Conservation (phyloP, 202 grass and related monocot species). For the Panicum hallii region DNA sequence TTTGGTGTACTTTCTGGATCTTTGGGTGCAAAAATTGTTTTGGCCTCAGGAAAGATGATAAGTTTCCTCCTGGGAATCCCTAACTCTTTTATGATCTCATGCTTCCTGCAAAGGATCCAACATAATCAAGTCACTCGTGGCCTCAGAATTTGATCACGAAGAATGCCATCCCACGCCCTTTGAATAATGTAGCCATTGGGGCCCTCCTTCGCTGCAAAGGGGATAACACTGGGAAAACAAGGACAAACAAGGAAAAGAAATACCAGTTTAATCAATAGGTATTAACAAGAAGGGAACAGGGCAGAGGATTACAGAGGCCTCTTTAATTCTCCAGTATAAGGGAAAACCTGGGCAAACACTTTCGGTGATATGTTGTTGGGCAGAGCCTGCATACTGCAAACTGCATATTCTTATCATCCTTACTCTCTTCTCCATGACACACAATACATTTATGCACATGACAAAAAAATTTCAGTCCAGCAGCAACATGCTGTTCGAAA, state of each 20-base stretch:
- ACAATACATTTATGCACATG: slow-evolving; percentile 57
- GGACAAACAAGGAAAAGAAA: slow-evolving; percentile 9
- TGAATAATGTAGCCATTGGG: slow-evolving; percentile 21
- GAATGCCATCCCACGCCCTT: slow-evolving; percentile 61
- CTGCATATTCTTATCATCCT: slow-evolving; percentile 45
- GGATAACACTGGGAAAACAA: slow-evolving; percentile 52
- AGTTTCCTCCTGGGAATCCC: slow-evolving; percentile 68
- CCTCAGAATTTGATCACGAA: slow-evolving; percentile 51
- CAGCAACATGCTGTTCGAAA: slow-evolving; percentile 39
- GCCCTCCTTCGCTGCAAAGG: slow-evolving; percentile 29
- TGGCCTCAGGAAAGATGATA: slow-evolving; percentile 66
- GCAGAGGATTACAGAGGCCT: neutral
- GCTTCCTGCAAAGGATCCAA: slow-evolving; percentile 59
- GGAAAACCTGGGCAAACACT: slow-evolving; percentile 78
- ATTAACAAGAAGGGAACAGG: neutral
- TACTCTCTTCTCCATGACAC: slow-evolving; percentile 54
- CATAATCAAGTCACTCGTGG: neutral
- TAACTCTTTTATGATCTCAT: slow-evolving; percentile 59
- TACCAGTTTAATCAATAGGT: neutral
- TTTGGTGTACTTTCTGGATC: slow-evolving; percentile 15
- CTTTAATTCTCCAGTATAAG: slow-evolving; percentile 21
- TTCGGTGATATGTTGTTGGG: slow-evolving; percentile 75
- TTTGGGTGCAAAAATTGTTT: neutral
- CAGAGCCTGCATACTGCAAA: slow-evolving; percentile 74
- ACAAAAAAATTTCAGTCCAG: slow-evolving; percentile 53